Percentiles rank a stretch among this genome's conserved stretches.
phyloP scores from a whole-genome alignment of 1,284 basidiomycete genomes.

The Puccinia novopanici region DNA sequence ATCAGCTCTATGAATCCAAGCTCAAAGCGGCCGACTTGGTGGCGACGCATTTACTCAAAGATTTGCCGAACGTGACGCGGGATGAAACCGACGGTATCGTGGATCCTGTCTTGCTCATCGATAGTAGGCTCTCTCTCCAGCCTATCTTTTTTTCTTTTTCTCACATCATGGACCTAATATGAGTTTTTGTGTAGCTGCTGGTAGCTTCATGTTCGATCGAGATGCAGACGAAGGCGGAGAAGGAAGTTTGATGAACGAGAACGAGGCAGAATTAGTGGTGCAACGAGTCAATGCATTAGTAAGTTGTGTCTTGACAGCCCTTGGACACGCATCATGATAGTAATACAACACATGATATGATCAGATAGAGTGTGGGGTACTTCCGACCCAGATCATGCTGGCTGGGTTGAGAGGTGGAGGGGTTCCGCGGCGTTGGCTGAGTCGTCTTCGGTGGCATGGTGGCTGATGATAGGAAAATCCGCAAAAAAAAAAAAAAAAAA shows the following conservation, averaged over 20 bases:
- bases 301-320: conserved; percentile 54
- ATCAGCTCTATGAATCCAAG: conserved; percentile 74
- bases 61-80: conserved; percentile 66
- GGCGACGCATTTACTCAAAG: conserved; percentile 69
- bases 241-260: conserved; percentile 86
- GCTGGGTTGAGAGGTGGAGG: too few relatives aligned
- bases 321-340: too few relatives aligned
- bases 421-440: too few relatives aligned
- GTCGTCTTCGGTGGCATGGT: too few relatives aligned
- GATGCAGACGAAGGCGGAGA: conserved; percentile 65
- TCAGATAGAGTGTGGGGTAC: conserved; percentile 72
- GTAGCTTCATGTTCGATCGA: conserved; percentile 85
- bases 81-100: conserved; percentile 71
- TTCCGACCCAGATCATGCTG: conserved; percentile 72
- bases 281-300: conserved; percentile 79
- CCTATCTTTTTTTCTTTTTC: background rate
- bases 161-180: background rate
- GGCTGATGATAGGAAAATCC: too few relatives aligned
- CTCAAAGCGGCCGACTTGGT: conserved; percentile 75
- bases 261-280: conserved; percentile 82
- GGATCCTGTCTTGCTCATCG: conserved; percentile 84
- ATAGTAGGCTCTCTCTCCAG: conserved; percentile 63
- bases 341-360: too few relatives aligned
- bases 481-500: background rate
- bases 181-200: conserved; percentile 64